Base-by-base conservation (phyloP, 176 grass and related monocot species). In the Rhynchospora tenuis region DNA sequence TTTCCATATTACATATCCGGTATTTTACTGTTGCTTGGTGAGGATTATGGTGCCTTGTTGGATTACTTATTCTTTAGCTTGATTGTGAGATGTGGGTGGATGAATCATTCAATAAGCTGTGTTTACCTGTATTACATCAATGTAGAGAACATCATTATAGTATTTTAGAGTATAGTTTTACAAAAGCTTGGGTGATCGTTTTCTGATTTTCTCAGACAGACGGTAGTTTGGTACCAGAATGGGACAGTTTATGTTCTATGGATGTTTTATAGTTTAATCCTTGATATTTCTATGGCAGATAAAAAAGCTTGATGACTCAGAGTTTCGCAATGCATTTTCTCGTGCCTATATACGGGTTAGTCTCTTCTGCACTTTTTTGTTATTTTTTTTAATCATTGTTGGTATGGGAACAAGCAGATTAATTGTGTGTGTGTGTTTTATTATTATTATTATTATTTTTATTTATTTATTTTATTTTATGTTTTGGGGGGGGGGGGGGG, bases 281-380 rank as follows among this genome's bases (percentile, higher is more conserved):
- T 77, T 76, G 8, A 83, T 80, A 33, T 77, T 26, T 70, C 33
- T 29, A 59, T 29, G 69, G 13, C 85, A 94, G 90, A 93, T 98
- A 73, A 88, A 86, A 73, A 98, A 93, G 73, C 95, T 98, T 70
- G 89, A 98, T 90, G 92, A 91, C 58, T 90, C 95, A 5, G 95
- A 98, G 66, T 98, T 98, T 28, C 90, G 89, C 50, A 98, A 98
- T 90, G 95, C 95, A 62, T 94, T 93, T 90, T 80, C 92, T 65
- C 84, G 86, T 70, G 78, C 90, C 68, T 93, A 93, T 84, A 87
- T 98, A 79, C 89, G 87, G 84, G 92, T 98, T 91, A 80, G 83
- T 28, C 14, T 27, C 14, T 54, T 47, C 48, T 54, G 24, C 20
- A 2, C 31, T 62, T 73, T 31, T 42, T 1, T 38, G 17, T 42